Base-by-base conservation (phyloP, 257 asterid genomes). In the Fraxinus excelsior region DNA sequence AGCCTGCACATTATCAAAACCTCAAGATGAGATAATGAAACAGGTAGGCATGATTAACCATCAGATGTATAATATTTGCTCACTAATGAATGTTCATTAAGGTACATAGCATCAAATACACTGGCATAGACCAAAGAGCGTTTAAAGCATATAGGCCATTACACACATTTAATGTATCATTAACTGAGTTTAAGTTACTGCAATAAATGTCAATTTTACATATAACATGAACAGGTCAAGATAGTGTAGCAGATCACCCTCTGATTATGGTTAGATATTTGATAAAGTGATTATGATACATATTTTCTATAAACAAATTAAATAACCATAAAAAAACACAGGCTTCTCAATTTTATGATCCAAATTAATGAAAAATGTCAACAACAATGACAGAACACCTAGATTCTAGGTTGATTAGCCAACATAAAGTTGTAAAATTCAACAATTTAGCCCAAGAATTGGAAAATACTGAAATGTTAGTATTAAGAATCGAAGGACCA, bases 1-100 rank as follows among this genome's bases (percentile, higher is more conserved):
- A 77, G 89, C 88, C 89, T 85, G 91, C 67, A 66, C 68, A 42
- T 25, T 18, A 10, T 21, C 29, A n/a, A 9, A 68, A 44, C 28
- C 37, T 62, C 21, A 16, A 8, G 40, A 74, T 67, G 4, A 42
- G 29, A 79, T 60, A 60, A 60, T 60, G 32, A 18, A 60, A 8
- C 32, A 25, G 29, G 67, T 58, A 21, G 12, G 66, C 12, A 58
- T 62, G 12, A 40, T 40, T 12, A 25, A 25, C 18, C 35, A 62
- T 26, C 64, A 18, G 23, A 53, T 53, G 19, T 53, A 62, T 12
- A 25, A 0, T 23, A 23, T 19, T 62, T 23, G 68, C 18, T 8
- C 34, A 23, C 66, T 19, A 9, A 58, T 58, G 66, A 21, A 58
- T 8, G 28, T 21, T 21, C 29, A n/a, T 58, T 23, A 21, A 8